Percentiles rank a stretch among this genome's conserved stretches.
Evolutionary conservation across 345 rosid species (phyloP).

Genomic region (Cardamine resedifolia): DNA sequence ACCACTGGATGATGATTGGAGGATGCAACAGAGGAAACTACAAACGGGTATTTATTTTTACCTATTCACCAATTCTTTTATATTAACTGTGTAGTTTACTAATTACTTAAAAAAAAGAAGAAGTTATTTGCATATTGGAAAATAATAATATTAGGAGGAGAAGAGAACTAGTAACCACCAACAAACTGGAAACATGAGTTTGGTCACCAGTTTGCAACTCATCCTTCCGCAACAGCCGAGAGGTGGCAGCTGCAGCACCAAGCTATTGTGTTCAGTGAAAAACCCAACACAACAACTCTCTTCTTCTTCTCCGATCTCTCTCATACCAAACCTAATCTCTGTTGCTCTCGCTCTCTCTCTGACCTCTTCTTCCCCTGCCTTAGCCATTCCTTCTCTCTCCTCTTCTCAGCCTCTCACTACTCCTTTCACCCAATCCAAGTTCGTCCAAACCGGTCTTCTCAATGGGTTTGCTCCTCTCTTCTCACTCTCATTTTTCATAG

Average conservation of each 20-base stretch:
- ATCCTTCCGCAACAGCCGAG: constrained; percentile 34
- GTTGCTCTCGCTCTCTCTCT: constrained; percentile 59
- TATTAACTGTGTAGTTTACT: too few species aligned
- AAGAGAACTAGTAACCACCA: constrained; percentile 12
- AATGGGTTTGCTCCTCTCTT: constrained; percentile 53
- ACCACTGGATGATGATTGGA: not conserved
- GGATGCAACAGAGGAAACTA: too few species aligned
- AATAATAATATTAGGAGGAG: not conserved
- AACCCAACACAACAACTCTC: constrained; percentile 1
- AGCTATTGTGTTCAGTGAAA: constrained; percentile 13
- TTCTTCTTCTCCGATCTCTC: constrained; percentile 31
- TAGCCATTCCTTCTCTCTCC: constrained; percentile 71
- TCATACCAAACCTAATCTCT: constrained; percentile 46
- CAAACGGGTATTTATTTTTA: too few species aligned
- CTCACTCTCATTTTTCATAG: not conserved
- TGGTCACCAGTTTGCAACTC: constrained; percentile 31
- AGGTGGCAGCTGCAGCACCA: constrained; percentile 21
- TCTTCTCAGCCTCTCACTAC: constrained; percentile 62
- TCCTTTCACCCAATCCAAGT: constrained; percentile 90
- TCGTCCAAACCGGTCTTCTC: constrained; percentile 63
- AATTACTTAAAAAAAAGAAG: too few species aligned
- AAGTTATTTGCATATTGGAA: too few species aligned
- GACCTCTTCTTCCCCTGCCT: constrained; percentile 46
- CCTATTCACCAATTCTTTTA: too few species aligned
- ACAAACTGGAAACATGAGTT: constrained; percentile 15